Base-by-base conservation (phyloP, 257 asterid species). In the Avicennia marina region DNA sequence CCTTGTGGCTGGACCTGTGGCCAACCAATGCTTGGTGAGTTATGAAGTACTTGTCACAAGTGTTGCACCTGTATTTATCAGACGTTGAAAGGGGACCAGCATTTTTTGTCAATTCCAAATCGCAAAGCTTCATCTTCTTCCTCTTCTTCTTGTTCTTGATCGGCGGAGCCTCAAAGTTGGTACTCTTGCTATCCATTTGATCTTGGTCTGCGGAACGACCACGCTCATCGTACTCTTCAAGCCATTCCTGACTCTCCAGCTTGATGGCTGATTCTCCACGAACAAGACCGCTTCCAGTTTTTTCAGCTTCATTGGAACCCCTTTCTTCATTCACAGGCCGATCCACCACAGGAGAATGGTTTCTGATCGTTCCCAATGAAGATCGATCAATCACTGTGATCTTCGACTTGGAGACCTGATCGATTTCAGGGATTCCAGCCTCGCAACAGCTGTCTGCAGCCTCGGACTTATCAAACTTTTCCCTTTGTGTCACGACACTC, bases 1-100 rank as follows among this genome's bases (percentile, higher is more conserved):
- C n/a, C 33, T 75, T 69, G 56, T 77, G 88, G 53, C 72, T 69
- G 15, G 84, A 77, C 59, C 26, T 70, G 19, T 81, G 82, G 1
- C 88, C 84, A 7, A 82, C 82, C 21, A 75, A 45, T 24, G 82
- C 84, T 24, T 81, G 82, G 9, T 69, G 66, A 31, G 76, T 66
- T 36, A 68, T 11, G 41, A 81, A 78, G 11, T 56, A 56, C 44
- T 55, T 78, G 20, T 44, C 50, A 29, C 84, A 74, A 58, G 34
- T 26, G 45, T 33, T 59, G 17, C 82, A 81, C 56, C 31, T 56
- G 72, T 56, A 69, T 18, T 68, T 67, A 54, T 63, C 72, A 58
- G n/a, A 29, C 0, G 8, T 29, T 29, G 8, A 29, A 4, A 8
- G 34, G 34, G 4, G 34, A 29, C n/a, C n/a, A n/a, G n/a, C n/a